Evolutionary conservation across 2,329 filamentous ascomycete species (phyloP).

Genomic region (Plectosphaerella cucumerina): DNA sequence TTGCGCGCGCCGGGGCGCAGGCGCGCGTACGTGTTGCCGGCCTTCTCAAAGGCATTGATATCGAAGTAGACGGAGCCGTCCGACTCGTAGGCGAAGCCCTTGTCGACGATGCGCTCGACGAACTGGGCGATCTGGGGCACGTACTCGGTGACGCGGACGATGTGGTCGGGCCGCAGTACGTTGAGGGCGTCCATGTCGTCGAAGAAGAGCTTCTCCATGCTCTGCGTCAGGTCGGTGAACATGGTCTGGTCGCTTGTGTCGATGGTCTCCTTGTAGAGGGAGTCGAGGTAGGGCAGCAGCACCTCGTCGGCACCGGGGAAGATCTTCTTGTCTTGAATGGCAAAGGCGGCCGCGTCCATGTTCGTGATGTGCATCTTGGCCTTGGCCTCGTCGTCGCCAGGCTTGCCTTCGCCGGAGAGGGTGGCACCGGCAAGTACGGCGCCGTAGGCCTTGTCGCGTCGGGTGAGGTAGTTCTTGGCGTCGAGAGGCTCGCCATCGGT

Average conservation of each 20-base stretch:
- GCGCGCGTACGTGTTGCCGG: conserved; percentile 80
- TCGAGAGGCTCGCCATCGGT: conserved; percentile 38
- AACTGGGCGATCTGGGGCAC: conserved; percentile 83
- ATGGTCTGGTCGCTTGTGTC: conserved; percentile 64
- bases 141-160: conserved; percentile 91
- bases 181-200: conserved; percentile 86
- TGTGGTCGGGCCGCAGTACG: conserved; percentile 72
- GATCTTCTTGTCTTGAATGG: conserved; percentile 43
- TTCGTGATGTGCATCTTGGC: conserved; percentile 82
- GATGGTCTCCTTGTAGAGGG: conserved; percentile 56
- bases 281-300: conserved; percentile 78
- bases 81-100: conserved; percentile 77
- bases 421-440: conserved; percentile 51
- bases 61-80: conserved; percentile 95
- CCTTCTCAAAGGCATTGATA: conserved; percentile 78
- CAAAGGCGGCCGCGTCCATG: conserved; percentile 46
- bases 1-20: conserved; percentile 82
- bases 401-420: conserved; percentile 51
- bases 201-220: conserved; percentile 84
- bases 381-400: conserved; percentile 79
- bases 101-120: conserved; percentile 75
- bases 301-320: conserved; percentile 60
- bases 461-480: conserved; percentile 43
- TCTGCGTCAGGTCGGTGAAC: conserved; percentile 80
- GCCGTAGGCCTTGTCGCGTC: conserved; percentile 49